Evolutionary conservation across 2,329 filamentous ascomycete genomes (phyloP), one percentile per base, ranked within the genome.

Genomic region (Triangularia verruculosa): DNA sequence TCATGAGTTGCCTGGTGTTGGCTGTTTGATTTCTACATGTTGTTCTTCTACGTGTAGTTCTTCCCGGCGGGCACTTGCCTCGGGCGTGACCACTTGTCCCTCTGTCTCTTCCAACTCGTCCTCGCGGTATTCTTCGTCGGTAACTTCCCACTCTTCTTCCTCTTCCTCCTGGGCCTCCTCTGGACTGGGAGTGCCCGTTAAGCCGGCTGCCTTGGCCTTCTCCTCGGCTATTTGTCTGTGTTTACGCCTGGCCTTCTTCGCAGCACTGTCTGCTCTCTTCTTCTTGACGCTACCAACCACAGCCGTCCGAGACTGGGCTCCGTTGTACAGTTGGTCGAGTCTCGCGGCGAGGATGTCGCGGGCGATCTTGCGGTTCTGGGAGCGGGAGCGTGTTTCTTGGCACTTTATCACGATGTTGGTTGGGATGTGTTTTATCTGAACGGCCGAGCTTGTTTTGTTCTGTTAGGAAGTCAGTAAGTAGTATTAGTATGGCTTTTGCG

Each of bases 371-470:
- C 93, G 86, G 75, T 99, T 99, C 77, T 96, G 91, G 63, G 85
- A 85, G 17, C 92, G 87, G 1, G 91, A 96, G 56, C 95, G 88
- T 8, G 95, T 98, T 20, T 89, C 92, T 78, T 99, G 95, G 62
- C 87, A 94, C 79, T 99, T 99, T 67, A 99, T 86, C 13, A 98
- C 93, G 60, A 97, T 87, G 66, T 94, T 94, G 0, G 93, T 96
- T 5, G 94, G 92, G 15, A 90, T 79, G 76, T 99, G 95, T 70
- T 89, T 95, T 34, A 99, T 82, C 75, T 99, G 95, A 2, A 97
- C 94, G 39, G 94, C 94, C 0, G 92, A 97, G 68, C 89, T 93
- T 25, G 95, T 99, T 86, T 99, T 99, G 79, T 99, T 99, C 89
- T 89, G 6, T 24, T 39, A 39, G 57, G 32, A n/a, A 24, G 28